Conservation (phyloP, 192 early-diverging fungal genomes). For the Diversispora eburnea region DNA sequence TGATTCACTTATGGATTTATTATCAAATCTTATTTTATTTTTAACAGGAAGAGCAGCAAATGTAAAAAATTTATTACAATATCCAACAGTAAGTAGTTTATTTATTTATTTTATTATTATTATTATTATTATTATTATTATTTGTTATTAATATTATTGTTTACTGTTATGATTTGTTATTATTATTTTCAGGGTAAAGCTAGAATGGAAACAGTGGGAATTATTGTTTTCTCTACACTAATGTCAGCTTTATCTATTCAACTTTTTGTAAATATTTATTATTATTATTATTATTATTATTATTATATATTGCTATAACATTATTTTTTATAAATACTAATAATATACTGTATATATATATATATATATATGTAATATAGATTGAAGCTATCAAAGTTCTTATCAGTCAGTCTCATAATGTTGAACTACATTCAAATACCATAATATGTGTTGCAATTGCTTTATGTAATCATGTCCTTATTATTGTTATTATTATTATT, state of each 20-base stretch:
- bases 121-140: neutral
- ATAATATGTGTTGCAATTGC: constrained; percentile 54
- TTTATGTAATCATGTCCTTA: constrained; percentile 51
- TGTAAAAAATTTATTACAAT: constrained; percentile 59
- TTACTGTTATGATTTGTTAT: neutral
- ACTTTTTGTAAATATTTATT: constrained; percentile 50
- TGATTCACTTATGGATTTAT: constrained; percentile 77
- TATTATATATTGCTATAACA: no score
- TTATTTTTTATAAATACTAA: no score
- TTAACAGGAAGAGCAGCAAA: constrained; percentile 59
- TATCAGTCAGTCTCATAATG: constrained; percentile 36
- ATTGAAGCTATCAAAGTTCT: constrained; percentile 65
- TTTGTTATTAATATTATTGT: neutral
- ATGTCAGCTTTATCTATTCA: constrained; percentile 72
- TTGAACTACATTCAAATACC: constrained; percentile 47
- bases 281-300: neutral
- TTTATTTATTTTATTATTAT: neutral
- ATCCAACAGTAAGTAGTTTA: constrained; percentile 56
- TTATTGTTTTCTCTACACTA: constrained; percentile 74
- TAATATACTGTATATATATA: no score
- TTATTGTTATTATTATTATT: no score
- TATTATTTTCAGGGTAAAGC: constrained; percentile 53
- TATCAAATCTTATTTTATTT: constrained; percentile 62
- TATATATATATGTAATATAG: constrained; percentile 28
- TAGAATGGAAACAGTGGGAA: constrained; percentile 73